Conservation (phyloP, 495 filamentous ascomycete species). For the Filosporella fistucella region DNA sequence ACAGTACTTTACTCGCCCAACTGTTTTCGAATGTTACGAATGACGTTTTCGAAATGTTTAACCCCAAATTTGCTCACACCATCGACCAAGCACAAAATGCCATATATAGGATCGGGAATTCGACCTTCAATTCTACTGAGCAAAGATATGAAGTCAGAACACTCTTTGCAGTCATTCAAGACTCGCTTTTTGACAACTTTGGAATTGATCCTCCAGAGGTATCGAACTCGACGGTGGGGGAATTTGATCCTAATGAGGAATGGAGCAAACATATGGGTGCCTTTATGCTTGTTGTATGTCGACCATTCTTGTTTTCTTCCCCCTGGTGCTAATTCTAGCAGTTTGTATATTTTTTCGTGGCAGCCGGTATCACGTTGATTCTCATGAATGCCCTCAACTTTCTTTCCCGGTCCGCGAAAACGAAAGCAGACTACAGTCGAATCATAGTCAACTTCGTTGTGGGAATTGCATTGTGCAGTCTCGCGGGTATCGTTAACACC, state of each 20-base stretch:
- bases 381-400: conserved; percentile 34
- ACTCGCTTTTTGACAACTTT: conserved; percentile 27
- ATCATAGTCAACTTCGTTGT: background rate
- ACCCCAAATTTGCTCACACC: background rate
- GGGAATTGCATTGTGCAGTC: conserved; percentile 3
- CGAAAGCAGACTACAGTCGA: conserved; percentile 22
- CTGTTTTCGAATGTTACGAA: conserved; percentile 25
- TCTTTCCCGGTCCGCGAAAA: conserved; percentile 27
- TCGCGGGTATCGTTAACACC: conserved; percentile 24
- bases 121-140: conserved; percentile 8
- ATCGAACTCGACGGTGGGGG: background rate
- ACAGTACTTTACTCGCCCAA: background rate
- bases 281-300: conserved; percentile 5
- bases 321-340: conserved; percentile 5
- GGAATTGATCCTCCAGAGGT: conserved; percentile 26
- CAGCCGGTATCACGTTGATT: conserved; percentile 38
- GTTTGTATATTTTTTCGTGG: conserved; percentile 39
- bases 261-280: conserved; percentile 9
- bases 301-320: background rate
- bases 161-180: conserved; percentile 24
- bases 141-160: conserved; percentile 11
- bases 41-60: conserved; percentile 17
- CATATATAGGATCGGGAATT: conserved; percentile 6
- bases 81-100: background rate
- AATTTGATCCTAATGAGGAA: conserved; percentile 8